Base-by-base conservation (phyloP, 169 alveolate genomes). In the Plasmodium fragile region DNA sequence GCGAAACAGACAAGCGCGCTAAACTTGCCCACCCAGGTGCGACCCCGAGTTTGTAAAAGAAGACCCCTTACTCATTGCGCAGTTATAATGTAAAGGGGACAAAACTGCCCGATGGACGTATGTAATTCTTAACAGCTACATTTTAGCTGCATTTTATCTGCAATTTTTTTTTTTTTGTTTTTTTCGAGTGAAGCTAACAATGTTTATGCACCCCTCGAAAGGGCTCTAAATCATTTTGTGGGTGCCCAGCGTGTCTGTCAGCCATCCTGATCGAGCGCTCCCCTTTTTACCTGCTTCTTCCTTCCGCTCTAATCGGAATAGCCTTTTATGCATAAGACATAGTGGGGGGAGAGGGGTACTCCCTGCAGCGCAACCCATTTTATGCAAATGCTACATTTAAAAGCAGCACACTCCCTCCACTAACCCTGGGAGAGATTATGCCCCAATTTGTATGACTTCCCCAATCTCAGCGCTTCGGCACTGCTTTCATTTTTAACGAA, bases 401-500 rank as follows among this genome's bases (percentile, higher is more conserved):
- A 18, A 49, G 59, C 59, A 49, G 13, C 18, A 11, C 13, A n/a
- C n/a, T n/a, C n/a, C n/a, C n/a, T n/a, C n/a, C 75, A 18, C 1
- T 1, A 18, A 34, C 41, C 75, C 30, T 3, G 75, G 75, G n/a
- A n/a, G n/a, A n/a, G n/a, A n/a, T n/a, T n/a, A 28, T 28, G 36
- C n/a, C 30, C 41, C 36, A 10, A 10, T 22, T 7, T 65, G 6
- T 1, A 18, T n/a, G 16, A 25, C 36, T 65, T 8, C 8, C 41
- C 34, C 36, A 25, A 65, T 3, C 39, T 65, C 75, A 65, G 11
- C 75, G 13, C 32, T 65, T 65, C 36, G 36, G 45, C 43, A n/a
- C 28, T 10, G 65, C 16, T 39, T 70, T 70, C 41, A 70, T 70
- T 70, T 70, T 83, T 30, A 83, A 41, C 45, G 83, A 83, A 6